phyloP scores from a whole-genome alignment of 2,329 filamentous ascomycete species.

The Coniochaeta ligniaria region DNA sequence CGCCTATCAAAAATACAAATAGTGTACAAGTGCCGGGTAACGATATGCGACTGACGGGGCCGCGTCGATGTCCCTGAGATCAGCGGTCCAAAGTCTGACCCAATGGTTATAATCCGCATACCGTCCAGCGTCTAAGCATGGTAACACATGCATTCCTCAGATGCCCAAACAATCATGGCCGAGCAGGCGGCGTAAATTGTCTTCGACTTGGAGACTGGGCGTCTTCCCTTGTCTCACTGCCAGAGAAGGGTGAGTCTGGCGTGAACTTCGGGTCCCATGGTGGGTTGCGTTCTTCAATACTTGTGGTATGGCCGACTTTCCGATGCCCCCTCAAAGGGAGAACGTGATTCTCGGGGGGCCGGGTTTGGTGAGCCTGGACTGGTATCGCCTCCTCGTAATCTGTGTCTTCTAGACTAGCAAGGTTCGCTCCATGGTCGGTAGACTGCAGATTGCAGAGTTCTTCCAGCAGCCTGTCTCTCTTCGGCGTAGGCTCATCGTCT shows the following conservation, averaged over 20 bases:
- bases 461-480: constrained; percentile 19
- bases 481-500: constrained; percentile 14
- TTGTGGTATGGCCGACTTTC: background rate
- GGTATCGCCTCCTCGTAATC: background rate
- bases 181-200: background rate
- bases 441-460: constrained; percentile 19
- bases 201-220: background rate
- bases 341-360: background rate
- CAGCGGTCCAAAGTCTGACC: background rate
- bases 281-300: background rate
- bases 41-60: background rate
- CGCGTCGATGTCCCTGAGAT: background rate
- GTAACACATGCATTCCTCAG: background rate
- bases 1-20: background rate
- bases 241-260: background rate
- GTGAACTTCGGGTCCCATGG: background rate
- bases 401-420: background rate
- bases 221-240: background rate
- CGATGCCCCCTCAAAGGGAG: background rate
- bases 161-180: background rate
- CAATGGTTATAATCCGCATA: background rate
- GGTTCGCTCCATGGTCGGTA: constrained; percentile 3
- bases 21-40: background rate
- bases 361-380: background rate
- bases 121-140: background rate